Evolutionary conservation across 31 red algal genomes (phyloP), one percentile per base, ranked within the genome.

Genomic region (Odonthalia washingtoniensis): DNA sequence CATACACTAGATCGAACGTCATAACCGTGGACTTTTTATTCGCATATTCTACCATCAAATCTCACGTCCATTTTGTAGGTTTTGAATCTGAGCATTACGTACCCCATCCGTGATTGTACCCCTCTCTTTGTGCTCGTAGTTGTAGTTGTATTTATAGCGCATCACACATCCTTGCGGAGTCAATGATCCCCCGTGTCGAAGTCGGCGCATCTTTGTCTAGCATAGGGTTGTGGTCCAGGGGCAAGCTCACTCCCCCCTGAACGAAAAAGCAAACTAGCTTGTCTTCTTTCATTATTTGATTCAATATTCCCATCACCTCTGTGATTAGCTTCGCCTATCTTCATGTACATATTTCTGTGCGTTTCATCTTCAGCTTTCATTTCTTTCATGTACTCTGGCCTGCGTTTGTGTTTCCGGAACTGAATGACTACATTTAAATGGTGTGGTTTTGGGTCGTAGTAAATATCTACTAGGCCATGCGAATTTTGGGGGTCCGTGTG

Each of bases 1-100:
- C 49, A 1, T 65, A 17, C 9, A 80, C 49, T 3, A 77, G 2
- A 46, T 77, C 74, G 26, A 77, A 77, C 14, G 27, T 40, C n/a
- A 80, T 3, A 2, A 32, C 31, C 12, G 49, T 65, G 6, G 77
- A 38, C 3, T 24, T 24, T 1, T 57, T 57, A 39, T 65, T 2
- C 1, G 65, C 33, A 24, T 80, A 46, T 42, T 65, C 65, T 36
- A 80, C 3, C 44, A 39, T 30, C 12, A 80, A 24, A 1, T 24
- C 32, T 9, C 77, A 80, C 2, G 77, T 65, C n/a, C 14, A 24
- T 1, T 64, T 2, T 34, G 65, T 24, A 1, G n/a, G 49, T 34
- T 80, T 80, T 2, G 77, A 14, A 40, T 46, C 43, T 70, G 41
- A 39, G n/a, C 32, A 72, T 28, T 38, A 34, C 14, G 30, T 46